Base-by-base conservation (phyloP, 345 rosid genomes). In the Erodium maritimum region DNA sequence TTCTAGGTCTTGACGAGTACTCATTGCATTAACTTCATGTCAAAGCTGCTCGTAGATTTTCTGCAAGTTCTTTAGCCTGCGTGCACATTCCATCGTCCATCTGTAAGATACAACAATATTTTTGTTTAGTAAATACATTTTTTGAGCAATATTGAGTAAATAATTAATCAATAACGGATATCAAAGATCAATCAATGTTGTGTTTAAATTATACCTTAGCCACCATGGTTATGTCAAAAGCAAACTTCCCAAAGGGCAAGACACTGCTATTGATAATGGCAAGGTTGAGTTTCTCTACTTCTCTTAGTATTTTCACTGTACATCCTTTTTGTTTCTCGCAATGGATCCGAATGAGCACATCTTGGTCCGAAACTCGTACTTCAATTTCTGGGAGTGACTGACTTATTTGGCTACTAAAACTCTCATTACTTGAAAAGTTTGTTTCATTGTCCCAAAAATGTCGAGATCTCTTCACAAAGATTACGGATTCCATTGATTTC, bases 141-240 rank as follows among this genome's bases (percentile, higher is more conserved):
- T n/a, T n/a, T n/a, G n/a, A n/a, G n/a, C n/a, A n/a, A n/a, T n/a
- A n/a, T n/a, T n/a, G n/a, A n/a, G n/a, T n/a, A n/a, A n/a, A n/a
- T n/a, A n/a, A n/a, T n/a, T n/a, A n/a, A n/a, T n/a, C n/a, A n/a
- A n/a, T n/a, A n/a, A n/a, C n/a, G n/a, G n/a, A n/a, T n/a, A n/a
- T n/a, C n/a, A n/a, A n/a, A n/a, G n/a, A n/a, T n/a, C n/a, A n/a
- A n/a, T n/a, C n/a, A n/a, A n/a, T n/a, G n/a, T n/a, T n/a, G n/a
- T n/a, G n/a, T n/a, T n/a, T n/a, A n/a, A n/a, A 9, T 52, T 24
- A 64, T 70, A 89, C 96, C 87, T 80, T 74, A 63, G 88, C 90
- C 55, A 74, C 74, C 57, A 90, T 34, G 22, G 97, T 83, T 17
- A 90, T 70, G 65, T 85, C 80, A 9, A 85, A 74, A 24, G 76